Evolutionary conservation across 164 flowering plant genomes (phyloP).

Genomic region (Platanus orientalis): DNA sequence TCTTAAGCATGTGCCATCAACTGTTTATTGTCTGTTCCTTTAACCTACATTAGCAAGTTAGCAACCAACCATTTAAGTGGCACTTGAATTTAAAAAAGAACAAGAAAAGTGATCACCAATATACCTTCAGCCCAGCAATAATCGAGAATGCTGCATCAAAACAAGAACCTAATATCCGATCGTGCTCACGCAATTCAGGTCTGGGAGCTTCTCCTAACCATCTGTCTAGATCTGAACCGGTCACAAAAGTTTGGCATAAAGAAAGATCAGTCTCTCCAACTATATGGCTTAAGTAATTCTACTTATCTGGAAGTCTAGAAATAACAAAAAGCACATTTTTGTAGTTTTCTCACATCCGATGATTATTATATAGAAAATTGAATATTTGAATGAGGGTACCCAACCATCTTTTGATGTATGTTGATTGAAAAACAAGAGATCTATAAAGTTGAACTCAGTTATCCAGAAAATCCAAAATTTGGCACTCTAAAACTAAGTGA

Average conservation of each 20-base stretch:
- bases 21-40: slow-evolving; percentile 86
- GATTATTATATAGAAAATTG: too few species aligned
- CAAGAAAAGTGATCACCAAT: neutral
- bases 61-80: neutral
- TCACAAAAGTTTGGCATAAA: slow-evolving; percentile 34
- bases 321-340: neutral
- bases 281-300: neutral
- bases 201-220: slow-evolving; percentile 95
- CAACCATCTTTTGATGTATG: too few species aligned
- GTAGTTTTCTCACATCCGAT: neutral
- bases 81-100: too few species aligned
- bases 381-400: too few species aligned
- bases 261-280: neutral
- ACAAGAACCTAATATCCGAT: slow-evolving; percentile 97
- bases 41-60: slow-evolving; percentile 63
- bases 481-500: too few species aligned
- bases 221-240: slow-evolving; percentile 97
- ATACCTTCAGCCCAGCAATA: slow-evolving; percentile 84
- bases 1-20: slow-evolving; percentile 88
- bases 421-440: too few species aligned
- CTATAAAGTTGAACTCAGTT: neutral
- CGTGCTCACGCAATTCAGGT: slow-evolving; percentile 98
- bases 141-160: slow-evolving; percentile 94
- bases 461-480: neutral
- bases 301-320: neutral